Conservation (phyloP, 2,329 filamentous ascomycete genomes). For the Cercospora sp. region DNA sequence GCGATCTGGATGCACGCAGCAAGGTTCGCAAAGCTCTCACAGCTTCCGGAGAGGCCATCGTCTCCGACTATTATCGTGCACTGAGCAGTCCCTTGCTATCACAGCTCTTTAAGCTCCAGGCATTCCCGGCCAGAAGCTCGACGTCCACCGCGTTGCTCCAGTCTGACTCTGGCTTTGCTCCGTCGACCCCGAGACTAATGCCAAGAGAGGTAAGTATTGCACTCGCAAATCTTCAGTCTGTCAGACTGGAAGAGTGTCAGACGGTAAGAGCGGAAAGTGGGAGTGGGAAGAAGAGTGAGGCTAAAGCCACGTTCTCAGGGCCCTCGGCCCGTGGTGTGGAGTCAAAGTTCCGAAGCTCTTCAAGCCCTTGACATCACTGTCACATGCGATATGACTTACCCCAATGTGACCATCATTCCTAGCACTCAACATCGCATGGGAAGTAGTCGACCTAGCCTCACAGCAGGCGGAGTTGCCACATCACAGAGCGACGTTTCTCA, state of each 20-base stretch:
- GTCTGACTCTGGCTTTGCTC: neutral
- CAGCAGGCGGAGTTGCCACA: too few species aligned
- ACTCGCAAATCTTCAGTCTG: neutral
- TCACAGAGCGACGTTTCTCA: too few species aligned
- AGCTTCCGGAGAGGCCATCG: constrained; percentile 32
- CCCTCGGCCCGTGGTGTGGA: neutral
- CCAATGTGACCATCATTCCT: too few species aligned
- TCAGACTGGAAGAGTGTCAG: neutral
- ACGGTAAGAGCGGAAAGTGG: neutral
- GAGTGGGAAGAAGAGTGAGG: neutral
- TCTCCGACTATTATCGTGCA: neutral
- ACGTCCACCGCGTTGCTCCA: neutral
- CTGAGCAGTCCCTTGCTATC: constrained; percentile 11
- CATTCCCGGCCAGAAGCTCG: constrained; percentile 1
- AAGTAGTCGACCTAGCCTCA: too few species aligned
- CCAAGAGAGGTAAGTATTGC: too few species aligned
- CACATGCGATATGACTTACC: neutral
- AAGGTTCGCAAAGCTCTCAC: constrained; percentile 30
- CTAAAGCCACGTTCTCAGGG: constrained; percentile 4
- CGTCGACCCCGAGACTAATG: too few species aligned
- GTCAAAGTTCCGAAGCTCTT: neutral
- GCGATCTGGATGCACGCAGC: constrained; percentile 18
- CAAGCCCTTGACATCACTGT: constrained; percentile 6
- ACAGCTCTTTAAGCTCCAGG: constrained; percentile 14
- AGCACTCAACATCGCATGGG: neutral